Conservation (phyloP, 108 stramenopile species). For the Epithemia pelagica region DNA sequence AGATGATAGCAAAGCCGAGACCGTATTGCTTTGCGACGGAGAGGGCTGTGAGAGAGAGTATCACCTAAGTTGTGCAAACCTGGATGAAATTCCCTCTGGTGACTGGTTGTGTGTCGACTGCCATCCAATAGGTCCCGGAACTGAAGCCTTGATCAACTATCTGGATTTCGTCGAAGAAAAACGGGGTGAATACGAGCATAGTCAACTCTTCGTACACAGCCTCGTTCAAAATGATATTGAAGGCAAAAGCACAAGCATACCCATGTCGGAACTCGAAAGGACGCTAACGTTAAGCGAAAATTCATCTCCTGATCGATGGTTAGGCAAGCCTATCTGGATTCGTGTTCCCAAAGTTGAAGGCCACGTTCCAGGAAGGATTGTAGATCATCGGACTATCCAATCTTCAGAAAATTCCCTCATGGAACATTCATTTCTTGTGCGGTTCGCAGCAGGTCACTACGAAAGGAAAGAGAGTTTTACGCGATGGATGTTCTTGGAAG, state of each 20-base stretch:
- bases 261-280: conserved; percentile 1
- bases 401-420: not conserved
- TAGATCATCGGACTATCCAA: not conserved
- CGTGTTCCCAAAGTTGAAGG: not conserved
- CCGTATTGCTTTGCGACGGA: conserved; percentile 1
- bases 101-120: conserved; percentile 2
- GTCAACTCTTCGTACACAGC: not conserved
- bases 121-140: not conserved
- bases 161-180: not conserved
- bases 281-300: not conserved
- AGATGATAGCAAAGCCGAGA: not conserved
- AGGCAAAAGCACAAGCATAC: not conserved
- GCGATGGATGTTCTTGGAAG: not conserved
- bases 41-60: not conserved
- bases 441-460: not conserved
- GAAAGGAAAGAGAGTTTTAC: not conserved
- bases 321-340: not conserved
- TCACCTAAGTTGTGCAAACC: not conserved
- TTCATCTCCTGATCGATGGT: not conserved
- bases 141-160: conserved; percentile 1
- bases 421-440: not conserved
- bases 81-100: not conserved
- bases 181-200: not conserved
- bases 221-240: not conserved
- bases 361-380: not conserved